Percentiles rank a stretch among this genome's conserved stretches.
These are phyloP conservation scores for Saccharomyces uvarum DNA, from an alignment of 1,139 yeast species.

Conservation along the genomic window DNA sequence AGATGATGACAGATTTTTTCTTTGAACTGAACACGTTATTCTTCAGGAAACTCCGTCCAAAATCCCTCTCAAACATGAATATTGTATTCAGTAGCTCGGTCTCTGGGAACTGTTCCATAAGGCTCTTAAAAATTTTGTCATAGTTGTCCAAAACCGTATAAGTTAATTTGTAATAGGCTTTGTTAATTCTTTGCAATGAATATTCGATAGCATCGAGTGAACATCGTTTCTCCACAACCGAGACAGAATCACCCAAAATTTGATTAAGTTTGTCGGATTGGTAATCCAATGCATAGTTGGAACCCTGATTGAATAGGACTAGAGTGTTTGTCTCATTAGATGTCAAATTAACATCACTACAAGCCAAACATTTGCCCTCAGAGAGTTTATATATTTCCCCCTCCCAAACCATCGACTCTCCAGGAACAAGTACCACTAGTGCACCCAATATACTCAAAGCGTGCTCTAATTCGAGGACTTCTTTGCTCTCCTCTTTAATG, in stretches of 20 bases:
- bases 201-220: constrained; percentile 66
- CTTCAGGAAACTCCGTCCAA: constrained; percentile 62
- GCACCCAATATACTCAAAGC: not conserved
- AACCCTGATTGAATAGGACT: constrained; percentile 59
- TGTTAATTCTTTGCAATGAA: constrained; percentile 58
- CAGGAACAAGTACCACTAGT: constrained; percentile 65
- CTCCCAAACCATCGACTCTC: constrained; percentile 83
- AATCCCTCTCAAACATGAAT: constrained; percentile 74
- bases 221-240: constrained; percentile 52
- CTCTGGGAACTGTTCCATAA: constrained; percentile 46
- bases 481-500: not conserved
- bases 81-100: constrained; percentile 71
- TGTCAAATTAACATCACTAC: constrained; percentile 25
- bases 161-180: constrained; percentile 59
- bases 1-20: constrained; percentile 58
- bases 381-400: constrained; percentile 57
- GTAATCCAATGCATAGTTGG: constrained; percentile 39
- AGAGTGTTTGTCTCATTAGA: constrained; percentile 54
- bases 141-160: constrained; percentile 58
- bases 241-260: constrained; percentile 47
- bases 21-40: constrained; percentile 46
- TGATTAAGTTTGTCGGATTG: constrained; percentile 40
- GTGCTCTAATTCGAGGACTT: not conserved
- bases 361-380: constrained; percentile 15
- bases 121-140: constrained; percentile 41